These are phyloP conservation scores for Psilocybe sp. DNA, from an alignment of 768 basidiomycete species.

Conservation along the genomic window DNA sequence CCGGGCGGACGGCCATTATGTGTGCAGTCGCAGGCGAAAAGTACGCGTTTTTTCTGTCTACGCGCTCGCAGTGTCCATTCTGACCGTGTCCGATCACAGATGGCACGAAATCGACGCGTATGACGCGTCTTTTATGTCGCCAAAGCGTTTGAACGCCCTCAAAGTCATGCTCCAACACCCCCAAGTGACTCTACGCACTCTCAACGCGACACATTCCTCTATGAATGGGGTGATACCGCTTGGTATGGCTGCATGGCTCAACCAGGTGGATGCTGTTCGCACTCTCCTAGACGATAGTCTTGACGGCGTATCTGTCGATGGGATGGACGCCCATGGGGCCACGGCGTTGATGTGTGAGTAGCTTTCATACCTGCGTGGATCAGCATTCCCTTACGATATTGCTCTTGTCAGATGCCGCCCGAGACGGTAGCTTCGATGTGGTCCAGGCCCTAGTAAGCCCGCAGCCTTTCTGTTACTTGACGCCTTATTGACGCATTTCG, in stretches of 20 bases:
- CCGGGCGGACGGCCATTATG: constrained; percentile 62
- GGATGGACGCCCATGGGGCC: constrained; percentile 70
- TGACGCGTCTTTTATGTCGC: constrained; percentile 65
- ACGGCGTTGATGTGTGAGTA: constrained; percentile 83
- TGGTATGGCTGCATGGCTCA: constrained; percentile 77
- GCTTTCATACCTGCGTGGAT: constrained; percentile 9
- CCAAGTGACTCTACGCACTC: constrained; percentile 60
- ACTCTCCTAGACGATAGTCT: constrained; percentile 61
- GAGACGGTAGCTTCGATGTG: constrained; percentile 70
- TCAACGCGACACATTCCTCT: constrained; percentile 70
- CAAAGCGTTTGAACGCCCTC: constrained; percentile 55
- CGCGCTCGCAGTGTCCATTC: constrained; percentile 1
- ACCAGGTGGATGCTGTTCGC: constrained; percentile 57
- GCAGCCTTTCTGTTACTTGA: constrained; percentile 1
- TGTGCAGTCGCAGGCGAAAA: constrained; percentile 72
- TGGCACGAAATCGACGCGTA: constrained; percentile 71
- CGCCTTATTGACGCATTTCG: constrained; percentile 2
- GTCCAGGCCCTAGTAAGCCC: constrained; percentile 59
- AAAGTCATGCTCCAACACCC: constrained; percentile 52
- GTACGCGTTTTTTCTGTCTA: constrained; percentile 35
- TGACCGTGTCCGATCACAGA: constrained; percentile 29
- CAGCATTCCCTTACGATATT: constrained; percentile 17
- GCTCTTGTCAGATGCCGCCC: constrained; percentile 59
- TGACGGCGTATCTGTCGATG: constrained; percentile 67
- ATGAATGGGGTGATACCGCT: constrained; percentile 76